A percentile compares a stretch with the other conserved stretches of the same genome.
Evolutionary conservation across 169 alveolate species (phyloP).

Genomic region (Cystoisospora suis): DNA sequence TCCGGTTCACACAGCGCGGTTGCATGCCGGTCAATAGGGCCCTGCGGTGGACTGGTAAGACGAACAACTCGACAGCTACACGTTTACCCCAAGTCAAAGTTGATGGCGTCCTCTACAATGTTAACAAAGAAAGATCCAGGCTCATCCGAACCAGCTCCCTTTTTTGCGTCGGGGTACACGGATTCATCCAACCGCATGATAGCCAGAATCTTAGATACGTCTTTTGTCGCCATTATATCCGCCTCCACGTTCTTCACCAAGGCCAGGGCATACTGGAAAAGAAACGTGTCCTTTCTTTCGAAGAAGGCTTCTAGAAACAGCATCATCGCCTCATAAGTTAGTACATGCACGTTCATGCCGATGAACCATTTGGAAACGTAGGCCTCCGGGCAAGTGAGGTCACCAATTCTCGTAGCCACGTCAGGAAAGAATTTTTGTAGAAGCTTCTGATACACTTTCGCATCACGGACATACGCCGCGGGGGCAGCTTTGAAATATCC

Average conservation of each 20-base stretch:
- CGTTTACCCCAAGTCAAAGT: conserved; percentile 53
- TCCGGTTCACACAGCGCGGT: not conserved
- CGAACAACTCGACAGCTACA: not conserved
- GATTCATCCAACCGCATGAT: conserved; percentile 71
- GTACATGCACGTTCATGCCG: conserved; percentile 75
- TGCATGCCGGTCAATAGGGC: not conserved
- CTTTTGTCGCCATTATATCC: conserved; percentile 66
- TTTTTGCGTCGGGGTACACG: conserved; percentile 61
- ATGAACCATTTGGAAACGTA: conserved; percentile 76
- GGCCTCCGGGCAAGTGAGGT: conserved; percentile 73
- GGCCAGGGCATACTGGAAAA: conserved; percentile 71
- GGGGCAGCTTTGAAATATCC: conserved; percentile 77
- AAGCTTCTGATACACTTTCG: conserved; percentile 70
- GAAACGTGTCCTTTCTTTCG: conserved; percentile 61
- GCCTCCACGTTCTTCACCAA: conserved; percentile 58
- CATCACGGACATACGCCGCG: conserved; percentile 75
- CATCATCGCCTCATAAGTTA: conserved; percentile 71
- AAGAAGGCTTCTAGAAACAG: conserved; percentile 68
- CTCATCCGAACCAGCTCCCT: not conserved
- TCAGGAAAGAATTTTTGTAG: conserved; percentile 61
- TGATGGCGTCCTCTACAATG: conserved; percentile 69
- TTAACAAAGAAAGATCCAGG: conserved; percentile 70
- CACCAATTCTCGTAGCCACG: conserved; percentile 56
- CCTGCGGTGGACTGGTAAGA: no score
- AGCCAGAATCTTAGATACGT: conserved; percentile 70